Conservation (phyloP, 441 rosid genomes). For the Populus hybrid region DNA sequence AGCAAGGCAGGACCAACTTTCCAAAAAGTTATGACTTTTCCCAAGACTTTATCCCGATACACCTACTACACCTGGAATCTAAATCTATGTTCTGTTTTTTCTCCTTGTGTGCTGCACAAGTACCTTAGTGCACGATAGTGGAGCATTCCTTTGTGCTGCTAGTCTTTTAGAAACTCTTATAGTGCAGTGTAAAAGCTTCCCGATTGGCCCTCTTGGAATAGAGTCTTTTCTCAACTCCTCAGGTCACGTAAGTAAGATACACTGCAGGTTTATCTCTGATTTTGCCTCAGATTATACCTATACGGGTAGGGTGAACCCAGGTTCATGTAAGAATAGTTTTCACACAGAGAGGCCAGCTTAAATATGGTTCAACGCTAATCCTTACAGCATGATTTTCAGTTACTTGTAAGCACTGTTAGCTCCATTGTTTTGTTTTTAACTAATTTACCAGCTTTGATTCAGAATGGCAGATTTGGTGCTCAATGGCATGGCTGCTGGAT, state of each 20-base stretch:
- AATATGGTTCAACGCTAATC: background rate
- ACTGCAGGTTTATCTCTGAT: background rate
- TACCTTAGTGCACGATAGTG: too few relatives aligned
- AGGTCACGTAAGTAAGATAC: background rate
- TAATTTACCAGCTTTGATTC: background rate
- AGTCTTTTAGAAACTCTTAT: background rate
- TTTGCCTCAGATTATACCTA: background rate
- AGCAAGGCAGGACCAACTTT: too few relatives aligned
- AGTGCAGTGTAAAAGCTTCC: slow-evolving; percentile 8
- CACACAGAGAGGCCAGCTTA: background rate
- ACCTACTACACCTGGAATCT: background rate
- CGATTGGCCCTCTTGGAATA: slow-evolving; percentile 22
- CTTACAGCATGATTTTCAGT: background rate
- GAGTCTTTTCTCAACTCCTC: slow-evolving; percentile 11
- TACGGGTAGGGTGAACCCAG: too few relatives aligned
- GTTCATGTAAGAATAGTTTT: background rate
- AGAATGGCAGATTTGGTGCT: background rate
- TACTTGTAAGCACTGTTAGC: background rate
- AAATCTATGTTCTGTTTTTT: background rate
- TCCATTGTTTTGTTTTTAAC: background rate
- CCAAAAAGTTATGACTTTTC: too few relatives aligned
- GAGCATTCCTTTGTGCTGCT: slow-evolving; percentile 2
- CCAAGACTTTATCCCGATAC: background rate
- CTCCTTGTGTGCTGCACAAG: background rate
- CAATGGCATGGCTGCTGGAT: slow-evolving; percentile 14